Percentiles rank a stretch among this genome's conserved stretches.
These are phyloP conservation scores for Trichopus zeylanicus DNA, from an alignment of 116 monocot species.

Conservation along the genomic window DNA sequence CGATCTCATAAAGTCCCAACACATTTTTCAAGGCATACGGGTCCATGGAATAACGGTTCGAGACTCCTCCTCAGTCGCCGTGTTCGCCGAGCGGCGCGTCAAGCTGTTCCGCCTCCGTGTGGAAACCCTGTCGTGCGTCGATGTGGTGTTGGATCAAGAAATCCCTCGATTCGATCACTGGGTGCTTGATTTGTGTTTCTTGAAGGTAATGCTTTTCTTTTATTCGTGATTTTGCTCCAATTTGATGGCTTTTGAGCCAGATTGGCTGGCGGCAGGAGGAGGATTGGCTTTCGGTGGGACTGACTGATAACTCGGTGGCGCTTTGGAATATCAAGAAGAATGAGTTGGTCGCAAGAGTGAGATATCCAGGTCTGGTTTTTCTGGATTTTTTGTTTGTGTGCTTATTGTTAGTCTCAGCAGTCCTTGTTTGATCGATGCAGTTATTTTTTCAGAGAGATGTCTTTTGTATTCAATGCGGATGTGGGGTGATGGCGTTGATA, in stretches of 20 bases:
- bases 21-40: slow-evolving; percentile 63
- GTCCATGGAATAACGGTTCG: slow-evolving; percentile 58
- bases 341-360: slow-evolving; percentile 29
- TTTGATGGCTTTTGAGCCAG: neutral
- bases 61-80: slow-evolving; percentile 20
- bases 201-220: slow-evolving; percentile 23
- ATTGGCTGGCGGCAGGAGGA: slow-evolving; percentile 31
- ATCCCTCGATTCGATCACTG: slow-evolving; percentile 86
- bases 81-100: slow-evolving; percentile 67
- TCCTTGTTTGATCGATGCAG: neutral
- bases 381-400: neutral
- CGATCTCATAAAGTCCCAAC: slow-evolving; percentile 31
- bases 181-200: slow-evolving; percentile 68
- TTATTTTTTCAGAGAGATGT: slow-evolving; percentile 38
- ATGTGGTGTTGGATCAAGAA: slow-evolving; percentile 27
- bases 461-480: slow-evolving; percentile 80
- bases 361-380: slow-evolving; percentile 44
- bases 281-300: slow-evolving; percentile 50
- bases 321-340: slow-evolving; percentile 53
- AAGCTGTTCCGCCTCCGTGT: slow-evolving; percentile 43
- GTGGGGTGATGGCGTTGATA: slow-evolving; percentile 45
- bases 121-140: neutral
- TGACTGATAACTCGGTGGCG: slow-evolving; percentile 83
- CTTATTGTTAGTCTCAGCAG: neutral
- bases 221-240: neutral